Base-by-base conservation (phyloP, 768 basidiomycete genomes). In the Xanthoconium purpureum region DNA sequence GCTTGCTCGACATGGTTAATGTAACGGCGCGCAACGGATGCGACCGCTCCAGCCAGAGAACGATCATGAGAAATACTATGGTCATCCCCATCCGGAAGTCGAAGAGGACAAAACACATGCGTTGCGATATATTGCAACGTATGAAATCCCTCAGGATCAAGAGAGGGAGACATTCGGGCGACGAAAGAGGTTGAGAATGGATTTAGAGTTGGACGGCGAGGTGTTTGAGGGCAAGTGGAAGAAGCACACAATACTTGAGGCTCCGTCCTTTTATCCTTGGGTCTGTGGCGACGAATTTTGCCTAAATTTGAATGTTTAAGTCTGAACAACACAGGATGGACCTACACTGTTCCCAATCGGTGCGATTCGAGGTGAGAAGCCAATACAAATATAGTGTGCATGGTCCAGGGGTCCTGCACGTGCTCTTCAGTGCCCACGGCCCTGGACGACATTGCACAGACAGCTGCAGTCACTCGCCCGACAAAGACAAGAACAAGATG, bases 71-170 rank as follows among this genome's bases (percentile, higher is more conserved):
- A 18, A 47, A 55, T 10, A 10, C n/a, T 55, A 14, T 65, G 52
- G 51, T 80, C 77, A 15, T 74, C 67, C 12, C 65, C 55, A 45
- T 73, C 70, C 0, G 79, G 79, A 3, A 79, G 66, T 39, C 68
- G 68, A 3, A 75, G 73, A 3, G 79, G 79, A 8, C 73, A 58
- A 59, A 80, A 78, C 0, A 80, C 65, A 49, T 81, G 80, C 10
- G 73, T 72, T 11, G 76, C 50, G 35, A 73, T 56, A 59, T 77
- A 81, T 50, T 58, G 44, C 35, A 56, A 29, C 8, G 56, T 37
- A 47, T 11, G 7, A 13, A 32, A 6, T 18, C 55, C 59, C 38
- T 6, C 33, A 42, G 10, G 2, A 12, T 37, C 36, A 38, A 40
- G 14, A 28, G 42, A 49, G n/a, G 6, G 15, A 36, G 50, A 32